Base-by-base conservation (phyloP, 345 rosid species). In the Murraya paniculata region DNA sequence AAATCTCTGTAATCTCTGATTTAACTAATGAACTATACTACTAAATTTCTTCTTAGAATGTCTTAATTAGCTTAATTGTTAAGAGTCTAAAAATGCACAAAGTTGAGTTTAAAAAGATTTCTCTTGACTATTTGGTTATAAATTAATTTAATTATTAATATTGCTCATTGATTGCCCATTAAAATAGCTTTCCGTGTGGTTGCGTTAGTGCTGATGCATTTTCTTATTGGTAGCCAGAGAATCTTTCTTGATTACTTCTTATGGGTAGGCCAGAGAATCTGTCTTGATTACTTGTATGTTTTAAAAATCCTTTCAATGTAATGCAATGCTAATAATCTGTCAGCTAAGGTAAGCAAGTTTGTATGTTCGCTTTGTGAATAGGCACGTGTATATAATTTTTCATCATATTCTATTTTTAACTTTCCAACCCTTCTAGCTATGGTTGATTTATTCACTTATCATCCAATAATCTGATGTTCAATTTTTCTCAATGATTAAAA, bases 201-300 rank as follows among this genome's bases (percentile, higher is more conserved):
- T n/a, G 35, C 55, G 4, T 58, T 13, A 38, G 25, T 58, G 33
- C 50, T 16, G 2, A 55, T 60, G 57, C 30, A 61, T 14, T 74
- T 74, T 74, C 30, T 45, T 13, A 41, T 45, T 62, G 70, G 41
- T 45, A 74, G 78, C 60, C 70, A 48, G 60, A 74, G 21, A 61
- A 61, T 74, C 69, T 22, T 48, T 41, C 22, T 24, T 39, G 11
- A 11, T n/a, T 24, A 16, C 4, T 74, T 73, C 25, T 60, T 27
- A 38, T 38, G 25, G 57, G 57, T 60, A 73, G 77, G 77, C 68
- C 68, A 41, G 68, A 74, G 28, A 61, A 41, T 74, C 69, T 22
- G 28, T 50, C 25, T 28, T 53, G 22, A 31, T 70, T 70, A 27
- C 18, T 70, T 48, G 36, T 30, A 8, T 28, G 60, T 57, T 70